These are phyloP conservation scores for Malassezia psittaci DNA, from an alignment of 1,284 basidiomycete genomes.

Conservation along the genomic window DNA sequence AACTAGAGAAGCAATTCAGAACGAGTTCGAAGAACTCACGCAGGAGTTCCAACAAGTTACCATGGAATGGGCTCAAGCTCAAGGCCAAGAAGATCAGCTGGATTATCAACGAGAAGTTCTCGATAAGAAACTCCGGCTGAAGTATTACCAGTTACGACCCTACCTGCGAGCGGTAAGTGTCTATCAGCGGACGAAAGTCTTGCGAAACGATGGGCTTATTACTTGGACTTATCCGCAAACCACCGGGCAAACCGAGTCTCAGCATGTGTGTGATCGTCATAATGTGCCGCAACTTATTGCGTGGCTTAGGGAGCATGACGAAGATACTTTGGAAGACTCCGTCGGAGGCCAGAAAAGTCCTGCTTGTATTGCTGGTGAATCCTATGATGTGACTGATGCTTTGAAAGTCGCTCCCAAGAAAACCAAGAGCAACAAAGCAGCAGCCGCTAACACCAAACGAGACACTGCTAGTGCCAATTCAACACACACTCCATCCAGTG, in stretches of 20 bases:
- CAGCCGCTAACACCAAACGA: neutral
- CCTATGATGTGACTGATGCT: neutral
- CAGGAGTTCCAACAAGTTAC: conserved; percentile 37
- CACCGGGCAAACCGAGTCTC: conserved; percentile 26
- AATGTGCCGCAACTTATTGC: conserved; percentile 37
- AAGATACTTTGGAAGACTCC: conserved; percentile 44
- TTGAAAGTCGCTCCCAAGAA: neutral
- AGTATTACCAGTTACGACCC: conserved; percentile 39
- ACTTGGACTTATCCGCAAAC: conserved; percentile 44
- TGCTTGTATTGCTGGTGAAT: conserved; percentile 3
- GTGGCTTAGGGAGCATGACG: conserved; percentile 42
- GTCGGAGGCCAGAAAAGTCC: conserved; percentile 29
- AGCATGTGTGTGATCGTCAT: conserved; percentile 37
- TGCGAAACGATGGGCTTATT: conserved; percentile 35
- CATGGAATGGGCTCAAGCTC: conserved; percentile 31
- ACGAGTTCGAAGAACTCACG: conserved; percentile 34
- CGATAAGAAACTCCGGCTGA: conserved; percentile 42
- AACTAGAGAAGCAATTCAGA: conserved; percentile 31
- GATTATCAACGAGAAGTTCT: conserved; percentile 37
- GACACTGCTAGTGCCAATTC: no score
- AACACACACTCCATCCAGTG: no score
- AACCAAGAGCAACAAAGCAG: neutral
- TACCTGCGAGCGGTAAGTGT: conserved; percentile 38
- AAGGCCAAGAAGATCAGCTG: conserved; percentile 25
- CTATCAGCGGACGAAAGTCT: conserved; percentile 40